A percentile compares a stretch with the other conserved stretches of the same genome.
Conservation (phyloP, 2,329 filamentous ascomycete species). For the Sporothrix inflata region DNA sequence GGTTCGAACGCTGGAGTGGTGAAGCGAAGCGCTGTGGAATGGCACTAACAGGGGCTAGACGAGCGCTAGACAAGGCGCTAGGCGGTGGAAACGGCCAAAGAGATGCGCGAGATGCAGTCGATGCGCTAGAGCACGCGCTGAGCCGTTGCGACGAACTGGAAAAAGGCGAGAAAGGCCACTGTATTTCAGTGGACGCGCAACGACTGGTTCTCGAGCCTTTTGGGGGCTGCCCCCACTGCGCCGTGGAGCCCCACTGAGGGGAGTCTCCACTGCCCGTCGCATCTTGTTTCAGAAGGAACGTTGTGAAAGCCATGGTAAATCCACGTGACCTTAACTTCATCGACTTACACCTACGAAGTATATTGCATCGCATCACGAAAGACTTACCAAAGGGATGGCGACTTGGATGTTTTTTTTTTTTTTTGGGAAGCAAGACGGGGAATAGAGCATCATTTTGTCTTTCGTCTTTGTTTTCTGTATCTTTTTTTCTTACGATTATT, state of each 20-base stretch:
- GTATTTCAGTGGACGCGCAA: neutral
- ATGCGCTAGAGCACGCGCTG: constrained; percentile 11
- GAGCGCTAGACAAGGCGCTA: neutral
- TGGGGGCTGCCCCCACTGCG: neutral
- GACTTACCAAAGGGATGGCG: neutral
- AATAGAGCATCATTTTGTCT: no score
- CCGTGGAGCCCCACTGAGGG: neutral
- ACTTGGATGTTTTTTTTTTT: no score
- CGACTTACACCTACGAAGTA: neutral
- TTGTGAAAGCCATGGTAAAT: neutral
- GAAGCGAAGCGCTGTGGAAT: constrained; percentile 13
- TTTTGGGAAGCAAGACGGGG: no score
- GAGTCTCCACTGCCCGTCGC: constrained; percentile 5
- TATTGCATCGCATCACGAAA: neutral
- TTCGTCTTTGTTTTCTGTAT: no score
- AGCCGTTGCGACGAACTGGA: neutral
- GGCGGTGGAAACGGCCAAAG: neutral
- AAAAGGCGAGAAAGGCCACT: neutral
- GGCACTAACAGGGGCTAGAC: neutral
- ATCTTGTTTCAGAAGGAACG: constrained; percentile 4
- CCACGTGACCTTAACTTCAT: neutral
- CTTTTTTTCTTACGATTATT: no score
- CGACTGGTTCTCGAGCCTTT: neutral
- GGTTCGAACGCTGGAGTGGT: neutral
- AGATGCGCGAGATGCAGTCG: no score